phyloP scores from a whole-genome alignment of 345 rosid species.

The Linum usitatissimum region DNA sequence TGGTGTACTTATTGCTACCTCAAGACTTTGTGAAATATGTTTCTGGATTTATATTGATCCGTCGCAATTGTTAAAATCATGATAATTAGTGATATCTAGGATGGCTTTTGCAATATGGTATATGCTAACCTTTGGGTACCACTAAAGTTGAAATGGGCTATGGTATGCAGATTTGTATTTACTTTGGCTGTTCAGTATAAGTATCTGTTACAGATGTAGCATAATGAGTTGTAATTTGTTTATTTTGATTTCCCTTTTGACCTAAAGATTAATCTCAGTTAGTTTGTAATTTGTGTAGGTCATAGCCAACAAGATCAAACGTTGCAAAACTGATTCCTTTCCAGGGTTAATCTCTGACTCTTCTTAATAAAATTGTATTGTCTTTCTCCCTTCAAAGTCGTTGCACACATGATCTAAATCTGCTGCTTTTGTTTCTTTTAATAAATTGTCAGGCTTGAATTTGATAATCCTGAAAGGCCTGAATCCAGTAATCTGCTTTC shows the following conservation, averaged over 20 bases:
- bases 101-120: too few species aligned
- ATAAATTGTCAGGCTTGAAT: constrained; percentile 48
- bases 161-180: too few species aligned
- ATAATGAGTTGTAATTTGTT: too few species aligned
- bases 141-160: too few species aligned
- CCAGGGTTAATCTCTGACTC: constrained; percentile 36
- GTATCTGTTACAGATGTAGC: too few species aligned
- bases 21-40: too few species aligned
- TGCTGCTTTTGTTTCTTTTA: constrained; percentile 6
- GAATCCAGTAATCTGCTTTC: constrained; percentile 93
- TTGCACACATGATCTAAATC: not conserved
- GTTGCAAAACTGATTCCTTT: constrained; percentile 85
- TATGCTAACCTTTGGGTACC: too few species aligned
- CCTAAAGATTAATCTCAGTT: not conserved
- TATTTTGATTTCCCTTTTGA: not conserved
- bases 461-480: constrained; percentile 86
- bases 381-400: not conserved
- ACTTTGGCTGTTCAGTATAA: too few species aligned
- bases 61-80: too few species aligned
- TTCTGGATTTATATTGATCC: too few species aligned
- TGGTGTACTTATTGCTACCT: too few species aligned
- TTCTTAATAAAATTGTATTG: not conserved
- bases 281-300: constrained; percentile 29
- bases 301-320: constrained; percentile 74
- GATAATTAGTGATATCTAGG: too few species aligned